Conservation (phyloP, 768 basidiomycete genomes). For the Suillus subluteus region DNA sequence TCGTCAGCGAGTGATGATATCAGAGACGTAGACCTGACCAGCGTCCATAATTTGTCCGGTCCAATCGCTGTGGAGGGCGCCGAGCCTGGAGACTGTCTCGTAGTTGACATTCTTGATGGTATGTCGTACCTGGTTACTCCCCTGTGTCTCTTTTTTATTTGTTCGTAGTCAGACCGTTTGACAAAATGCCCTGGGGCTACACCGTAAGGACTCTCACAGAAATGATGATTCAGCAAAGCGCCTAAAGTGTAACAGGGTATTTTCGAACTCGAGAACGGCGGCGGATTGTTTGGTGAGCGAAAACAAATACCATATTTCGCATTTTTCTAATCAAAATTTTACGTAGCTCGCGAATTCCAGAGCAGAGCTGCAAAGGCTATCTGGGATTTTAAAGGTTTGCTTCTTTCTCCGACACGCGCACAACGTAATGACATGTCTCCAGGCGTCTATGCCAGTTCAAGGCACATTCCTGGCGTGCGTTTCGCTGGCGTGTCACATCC, state of each 20-base stretch:
- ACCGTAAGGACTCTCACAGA: conserved; percentile 44
- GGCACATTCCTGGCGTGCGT: conserved; percentile 79
- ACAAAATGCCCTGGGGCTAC: conserved; percentile 84
- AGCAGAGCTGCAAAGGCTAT: conserved; percentile 78
- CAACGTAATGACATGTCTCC: conserved; percentile 4
- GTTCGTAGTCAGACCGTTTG: conserved; percentile 59
- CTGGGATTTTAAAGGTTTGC: conserved; percentile 73
- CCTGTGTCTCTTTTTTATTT: background rate
- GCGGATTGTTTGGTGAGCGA: conserved; percentile 65
- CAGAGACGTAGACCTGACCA: conserved; percentile 62
- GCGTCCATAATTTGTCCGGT: conserved; percentile 76
- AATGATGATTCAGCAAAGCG: no score
- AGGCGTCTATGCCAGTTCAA: conserved; percentile 74
- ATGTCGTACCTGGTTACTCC: background rate
- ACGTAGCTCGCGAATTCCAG: conserved; percentile 62
- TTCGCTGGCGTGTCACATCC: conserved; percentile 82
- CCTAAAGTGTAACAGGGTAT: conserved; percentile 54
- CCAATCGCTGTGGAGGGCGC: conserved; percentile 77
- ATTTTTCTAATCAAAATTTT: background rate
- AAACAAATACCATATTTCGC: background rate
- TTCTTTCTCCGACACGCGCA: background rate
- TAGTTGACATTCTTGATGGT: conserved; percentile 83
- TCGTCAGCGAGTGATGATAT: conserved; percentile 65
- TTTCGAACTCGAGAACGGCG: conserved; percentile 74
- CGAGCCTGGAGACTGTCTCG: conserved; percentile 78